These are phyloP conservation scores for Beauveria rudraprayagi DNA, from an alignment of 2,329 filamentous ascomycete genomes.

Conservation along the genomic window DNA sequence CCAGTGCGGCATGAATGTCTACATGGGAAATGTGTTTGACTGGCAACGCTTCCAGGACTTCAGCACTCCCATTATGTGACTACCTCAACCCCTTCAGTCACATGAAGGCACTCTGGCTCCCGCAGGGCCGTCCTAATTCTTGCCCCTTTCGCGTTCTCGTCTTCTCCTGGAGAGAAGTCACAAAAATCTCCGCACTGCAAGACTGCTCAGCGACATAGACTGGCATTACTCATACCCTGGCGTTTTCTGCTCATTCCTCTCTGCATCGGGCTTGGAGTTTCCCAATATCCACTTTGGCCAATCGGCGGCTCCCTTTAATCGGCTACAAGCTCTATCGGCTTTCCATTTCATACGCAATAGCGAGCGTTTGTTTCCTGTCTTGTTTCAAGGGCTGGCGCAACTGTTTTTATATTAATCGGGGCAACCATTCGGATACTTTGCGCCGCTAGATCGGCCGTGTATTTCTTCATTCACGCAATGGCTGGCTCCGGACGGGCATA, in stretches of 20 bases:
- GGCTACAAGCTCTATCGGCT: slow-evolving; percentile 25
- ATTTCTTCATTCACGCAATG: slow-evolving; percentile 41
- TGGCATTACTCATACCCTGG: slow-evolving; percentile 26
- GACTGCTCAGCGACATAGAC: slow-evolving; percentile 29
- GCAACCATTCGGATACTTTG: slow-evolving; percentile 22
- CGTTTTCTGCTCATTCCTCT: slow-evolving; percentile 23
- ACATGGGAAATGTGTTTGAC: slow-evolving; percentile 63
- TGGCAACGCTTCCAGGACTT: slow-evolving; percentile 86
- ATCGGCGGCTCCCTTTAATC: slow-evolving; percentile 15
- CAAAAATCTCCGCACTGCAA: slow-evolving; percentile 16
- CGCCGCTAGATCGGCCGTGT: slow-evolving; percentile 43
- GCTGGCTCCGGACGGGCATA: slow-evolving; percentile 44
- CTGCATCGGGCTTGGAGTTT: slow-evolving; percentile 37
- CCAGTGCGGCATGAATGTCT: slow-evolving; percentile 73
- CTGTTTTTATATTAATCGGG: slow-evolving; percentile 23
- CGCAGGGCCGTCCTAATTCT: slow-evolving; percentile 38
- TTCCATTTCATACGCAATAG: slow-evolving; percentile 26
- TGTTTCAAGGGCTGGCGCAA: slow-evolving; percentile 18
- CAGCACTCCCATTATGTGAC: slow-evolving; percentile 72
- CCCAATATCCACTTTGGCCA: slow-evolving; percentile 27
- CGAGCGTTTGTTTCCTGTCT: slow-evolving; percentile 27
- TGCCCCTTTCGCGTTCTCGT: slow-evolving; percentile 15
- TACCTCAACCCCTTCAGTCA: slow-evolving; percentile 38
- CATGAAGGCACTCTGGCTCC: slow-evolving; percentile 34
- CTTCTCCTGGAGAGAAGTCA: slow-evolving; percentile 22